A percentile compares a stretch with the other conserved stretches of the same genome.
phyloP scores from a whole-genome alignment of 2,329 filamentous ascomycete species.

The Monosporascus sp. region DNA sequence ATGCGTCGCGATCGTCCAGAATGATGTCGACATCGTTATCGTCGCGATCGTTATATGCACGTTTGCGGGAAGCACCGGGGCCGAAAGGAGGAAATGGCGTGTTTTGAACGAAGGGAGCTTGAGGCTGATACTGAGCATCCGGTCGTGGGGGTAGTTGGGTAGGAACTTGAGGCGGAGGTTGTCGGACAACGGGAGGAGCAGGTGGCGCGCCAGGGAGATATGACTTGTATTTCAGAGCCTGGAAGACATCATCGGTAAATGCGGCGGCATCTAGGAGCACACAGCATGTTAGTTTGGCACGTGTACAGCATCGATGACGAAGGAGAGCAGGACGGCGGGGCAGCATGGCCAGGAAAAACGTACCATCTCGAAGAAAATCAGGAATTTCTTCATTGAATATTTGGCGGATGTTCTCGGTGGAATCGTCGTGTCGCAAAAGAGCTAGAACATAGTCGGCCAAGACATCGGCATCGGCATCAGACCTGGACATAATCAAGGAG shows the following conservation, averaged over 20 bases:
- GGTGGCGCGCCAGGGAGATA: constrained; percentile 52
- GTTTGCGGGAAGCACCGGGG: constrained; percentile 41
- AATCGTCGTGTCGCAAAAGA: constrained; percentile 65
- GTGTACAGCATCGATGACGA: not conserved
- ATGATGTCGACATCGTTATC: constrained; percentile 33
- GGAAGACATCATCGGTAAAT: constrained; percentile 69
- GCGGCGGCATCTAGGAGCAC: constrained; percentile 42
- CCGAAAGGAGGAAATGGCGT: constrained; percentile 6
- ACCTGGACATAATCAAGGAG: constrained; percentile 41
- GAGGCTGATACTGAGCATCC: constrained; percentile 6
- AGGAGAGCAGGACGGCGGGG: not conserved
- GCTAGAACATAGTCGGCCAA: constrained; percentile 82
- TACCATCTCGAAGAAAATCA: constrained; percentile 47
- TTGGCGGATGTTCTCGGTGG: constrained; percentile 56
- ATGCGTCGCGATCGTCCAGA: constrained; percentile 16
- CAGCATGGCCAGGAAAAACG: not conserved
- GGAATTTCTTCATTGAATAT: constrained; percentile 67
- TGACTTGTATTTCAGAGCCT: constrained; percentile 56
- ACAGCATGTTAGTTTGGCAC: constrained; percentile 3
- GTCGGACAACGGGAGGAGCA: constrained; percentile 28
- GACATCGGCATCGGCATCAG: constrained; percentile 75
- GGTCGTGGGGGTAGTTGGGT: constrained; percentile 11
- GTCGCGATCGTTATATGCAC: constrained; percentile 50
- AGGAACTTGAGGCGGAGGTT: constrained; percentile 6
- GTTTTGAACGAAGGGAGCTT: constrained; percentile 10